Evolutionary conservation across 2,329 filamentous ascomycete genomes (phyloP), one percentile per base, ranked within the genome.

Genomic region (Trichoderma lentiforme): DNA sequence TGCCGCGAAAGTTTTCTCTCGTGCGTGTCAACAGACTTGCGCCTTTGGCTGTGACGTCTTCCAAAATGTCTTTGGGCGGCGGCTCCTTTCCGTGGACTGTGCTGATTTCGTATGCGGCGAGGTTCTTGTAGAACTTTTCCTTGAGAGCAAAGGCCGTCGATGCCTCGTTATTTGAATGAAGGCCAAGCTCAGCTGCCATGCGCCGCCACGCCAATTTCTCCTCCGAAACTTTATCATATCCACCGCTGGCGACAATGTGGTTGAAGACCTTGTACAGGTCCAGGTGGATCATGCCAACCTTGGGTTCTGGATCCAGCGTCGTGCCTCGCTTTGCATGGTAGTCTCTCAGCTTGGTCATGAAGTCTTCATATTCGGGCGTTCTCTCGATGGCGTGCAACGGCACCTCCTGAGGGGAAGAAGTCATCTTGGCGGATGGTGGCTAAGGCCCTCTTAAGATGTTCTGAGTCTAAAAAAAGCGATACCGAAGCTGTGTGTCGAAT

Each of bases 81-180:
- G 94, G 94, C 74, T 94, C 93, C 81, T 92, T 90, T 69, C 90
- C 88, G 82, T 95, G 92, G 56, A 94, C 83, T 12, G 90, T 91
- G 61, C 89, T 89, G 77, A 97, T 96, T 82, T 97, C 94, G 81
- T 92, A 97, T 2, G 94, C 94, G 14, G 92, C 92, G 58, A 97
- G 87, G 77, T 95, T 94, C 81, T 94, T 95, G 85, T 97, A 97
- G 83, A 96, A 97, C 74, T 92, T 90, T 71, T 92, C 92, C 83
- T 97, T 97, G 71, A 97, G 85, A 72, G 92, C 88, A 82, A 97
- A 97, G 15, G 93, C 94, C 72, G 94, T 90, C n/a, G 93, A 93
- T 7, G 93, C 87, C 74, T 93, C 90, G 78, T 95, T 94, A 77
- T 88, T 87, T 71, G 90, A 90, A 78, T 90, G 90, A 74, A 95